Evolutionary conservation across 2,329 filamentous ascomycete genomes (phyloP).

Genomic region (Fonsecaea nubica): DNA sequence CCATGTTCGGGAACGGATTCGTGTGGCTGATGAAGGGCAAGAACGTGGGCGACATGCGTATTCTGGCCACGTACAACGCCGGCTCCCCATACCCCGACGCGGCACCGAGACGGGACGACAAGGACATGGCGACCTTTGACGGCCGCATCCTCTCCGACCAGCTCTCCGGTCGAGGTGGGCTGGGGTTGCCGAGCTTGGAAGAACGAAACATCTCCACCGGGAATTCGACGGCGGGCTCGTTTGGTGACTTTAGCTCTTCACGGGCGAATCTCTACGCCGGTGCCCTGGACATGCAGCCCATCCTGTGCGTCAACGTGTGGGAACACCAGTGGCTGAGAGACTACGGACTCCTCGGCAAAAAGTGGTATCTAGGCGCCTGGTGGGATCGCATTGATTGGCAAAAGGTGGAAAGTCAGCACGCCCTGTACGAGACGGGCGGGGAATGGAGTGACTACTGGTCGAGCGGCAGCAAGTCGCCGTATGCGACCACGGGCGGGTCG

Average conservation of each 20-base stretch:
- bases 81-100: conserved; percentile 86
- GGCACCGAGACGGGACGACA: conserved; percentile 72
- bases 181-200: conserved; percentile 14
- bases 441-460: conserved; percentile 8
- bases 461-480: conserved; percentile 8
- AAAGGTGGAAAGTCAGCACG: conserved; percentile 57
- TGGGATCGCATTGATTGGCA: conserved; percentile 90
- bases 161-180: conserved; percentile 16
- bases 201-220: conserved; percentile 20
- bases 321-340: conserved; percentile 90
- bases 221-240: conserved; percentile 37
- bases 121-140: conserved; percentile 54
- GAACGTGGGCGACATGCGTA: conserved; percentile 59
- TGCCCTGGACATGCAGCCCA: conserved; percentile 49
- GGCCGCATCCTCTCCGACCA: conserved; percentile 37
- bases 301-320: conserved; percentile 95
- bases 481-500: background rate
- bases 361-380: conserved; percentile 76
- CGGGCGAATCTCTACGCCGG: conserved; percentile 27
- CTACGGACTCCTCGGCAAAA: conserved; percentile 79
- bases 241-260: conserved; percentile 38
- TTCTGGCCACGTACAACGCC: conserved; percentile 89
- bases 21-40: conserved; percentile 83
- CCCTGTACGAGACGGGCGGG: conserved; percentile 23
- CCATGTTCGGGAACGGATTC: conserved; percentile 97